A percentile compares a stretch with the other conserved stretches of the same genome.
phyloP scores from a whole-genome alignment of 345 rosid species.

The Clausena lansium region DNA sequence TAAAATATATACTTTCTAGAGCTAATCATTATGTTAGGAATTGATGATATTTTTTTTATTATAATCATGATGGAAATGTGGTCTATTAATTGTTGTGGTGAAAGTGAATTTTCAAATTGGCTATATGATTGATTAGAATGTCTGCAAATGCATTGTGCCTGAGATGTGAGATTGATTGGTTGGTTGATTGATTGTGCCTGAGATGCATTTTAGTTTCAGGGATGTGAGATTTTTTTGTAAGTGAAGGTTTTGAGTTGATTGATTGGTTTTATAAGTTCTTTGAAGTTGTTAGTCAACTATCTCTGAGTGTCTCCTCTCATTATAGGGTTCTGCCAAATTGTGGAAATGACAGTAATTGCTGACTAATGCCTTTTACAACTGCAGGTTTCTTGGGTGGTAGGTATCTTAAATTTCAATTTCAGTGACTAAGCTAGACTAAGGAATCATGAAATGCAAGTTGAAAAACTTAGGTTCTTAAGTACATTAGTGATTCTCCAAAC shows the following conservation, averaged over 20 bases:
- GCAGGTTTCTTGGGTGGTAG: conserved; percentile 99
- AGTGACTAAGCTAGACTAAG: neutral
- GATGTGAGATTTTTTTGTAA: neutral
- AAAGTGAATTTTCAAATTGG: too few relatives aligned
- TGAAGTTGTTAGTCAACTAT: neutral
- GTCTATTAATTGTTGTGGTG: too few relatives aligned
- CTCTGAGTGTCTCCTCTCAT: neutral
- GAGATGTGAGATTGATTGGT: too few relatives aligned
- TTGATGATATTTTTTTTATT: too few relatives aligned
- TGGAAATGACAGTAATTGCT: conserved; percentile 87
- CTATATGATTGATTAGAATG: neutral
- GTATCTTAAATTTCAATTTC: conserved; percentile 31
- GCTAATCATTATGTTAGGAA: too few relatives aligned
- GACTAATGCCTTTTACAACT: conserved; percentile 93
- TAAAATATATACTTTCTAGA: too few relatives aligned
- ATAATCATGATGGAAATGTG: too few relatives aligned
- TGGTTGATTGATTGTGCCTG: too few relatives aligned
- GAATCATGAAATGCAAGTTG: neutral
- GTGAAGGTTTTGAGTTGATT: neutral
- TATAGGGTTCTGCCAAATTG: conserved; percentile 97
- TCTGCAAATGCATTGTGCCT: neutral
- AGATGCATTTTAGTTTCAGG: neutral
- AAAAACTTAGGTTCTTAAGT: neutral
- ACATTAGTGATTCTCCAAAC: neutral
- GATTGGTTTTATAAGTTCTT: neutral